phyloP scores from a whole-genome alignment of 1,284 basidiomycete genomes.

The Trametes polyzona region DNA sequence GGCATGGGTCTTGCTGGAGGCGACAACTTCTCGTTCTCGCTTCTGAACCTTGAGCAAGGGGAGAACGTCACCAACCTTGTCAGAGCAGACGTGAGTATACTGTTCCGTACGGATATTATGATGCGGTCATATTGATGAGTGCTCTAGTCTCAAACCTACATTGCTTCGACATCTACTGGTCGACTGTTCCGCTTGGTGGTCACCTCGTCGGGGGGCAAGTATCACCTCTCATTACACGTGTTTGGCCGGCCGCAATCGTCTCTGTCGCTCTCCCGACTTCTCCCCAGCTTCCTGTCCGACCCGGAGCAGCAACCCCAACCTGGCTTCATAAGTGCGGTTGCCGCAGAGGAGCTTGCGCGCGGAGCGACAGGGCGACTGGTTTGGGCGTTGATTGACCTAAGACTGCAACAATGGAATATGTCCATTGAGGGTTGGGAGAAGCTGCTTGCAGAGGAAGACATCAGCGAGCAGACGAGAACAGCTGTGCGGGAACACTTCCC shows the following conservation, averaged over 20 bases:
- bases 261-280: conserved; percentile 58
- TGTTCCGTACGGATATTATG: background rate
- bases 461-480: conserved; percentile 45
- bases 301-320: conserved; percentile 39
- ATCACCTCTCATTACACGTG: conserved; percentile 55
- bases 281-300: conserved; percentile 59
- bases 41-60: conserved; percentile 55
- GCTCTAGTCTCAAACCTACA: conserved; percentile 62
- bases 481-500: conserved; percentile 50
- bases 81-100: conserved; percentile 63
- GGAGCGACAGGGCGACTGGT: conserved; percentile 49
- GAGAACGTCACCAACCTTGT: conserved; percentile 69
- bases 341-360: conserved; percentile 47
- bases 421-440: conserved; percentile 71
- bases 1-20: conserved; percentile 83
- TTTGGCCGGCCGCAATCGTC: conserved; percentile 62
- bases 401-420: conserved; percentile 70
- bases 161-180: conserved; percentile 69
- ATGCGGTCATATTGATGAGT: background rate
- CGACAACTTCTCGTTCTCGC: conserved; percentile 58
- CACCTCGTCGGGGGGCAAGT: conserved; percentile 68
- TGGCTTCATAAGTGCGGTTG: conserved; percentile 64
- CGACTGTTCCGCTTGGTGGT: conserved; percentile 66
- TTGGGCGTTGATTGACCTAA: conserved; percentile 69
- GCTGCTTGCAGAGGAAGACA: conserved; percentile 55